Conservation (phyloP, 257 asterid genomes). For the Linderniella brevidens region DNA sequence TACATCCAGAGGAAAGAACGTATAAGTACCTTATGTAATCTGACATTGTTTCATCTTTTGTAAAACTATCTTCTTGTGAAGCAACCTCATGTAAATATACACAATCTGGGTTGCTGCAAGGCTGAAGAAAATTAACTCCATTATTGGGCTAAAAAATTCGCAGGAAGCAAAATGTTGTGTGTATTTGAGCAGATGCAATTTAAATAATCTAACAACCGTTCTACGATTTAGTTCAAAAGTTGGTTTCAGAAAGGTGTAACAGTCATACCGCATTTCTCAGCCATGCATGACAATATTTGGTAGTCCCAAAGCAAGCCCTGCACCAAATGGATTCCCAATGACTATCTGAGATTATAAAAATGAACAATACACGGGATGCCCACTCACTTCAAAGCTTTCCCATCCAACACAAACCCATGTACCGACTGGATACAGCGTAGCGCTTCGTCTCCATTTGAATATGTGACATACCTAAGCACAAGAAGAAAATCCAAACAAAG, state of each 20-base stretch:
- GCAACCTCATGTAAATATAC: conserved; percentile 84
- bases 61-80: conserved; percentile 74
- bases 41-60: conserved; percentile 81
- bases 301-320: conserved; percentile 86
- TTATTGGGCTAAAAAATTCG: neutral
- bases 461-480: conserved; percentile 64
- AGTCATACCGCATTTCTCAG: conserved; percentile 44
- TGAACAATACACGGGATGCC: conserved; percentile 3
- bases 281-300: conserved; percentile 69
- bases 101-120: conserved; percentile 88
- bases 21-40: conserved; percentile 59
- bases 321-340: conserved; percentile 13
- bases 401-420: conserved; percentile 80
- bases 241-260: neutral
- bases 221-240: conserved; percentile 2
- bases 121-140: conserved; percentile 29
- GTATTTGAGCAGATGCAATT: neutral
- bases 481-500: conserved; percentile 4
- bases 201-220: neutral
- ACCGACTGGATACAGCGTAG: conserved; percentile 88
- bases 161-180: neutral
- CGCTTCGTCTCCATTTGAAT: conserved; percentile 86
- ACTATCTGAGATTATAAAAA: neutral
- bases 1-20: neutral
- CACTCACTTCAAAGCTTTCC: conserved; percentile 53